phyloP scores from a whole-genome alignment of 345 rosid species.

The Garcia nutans region DNA sequence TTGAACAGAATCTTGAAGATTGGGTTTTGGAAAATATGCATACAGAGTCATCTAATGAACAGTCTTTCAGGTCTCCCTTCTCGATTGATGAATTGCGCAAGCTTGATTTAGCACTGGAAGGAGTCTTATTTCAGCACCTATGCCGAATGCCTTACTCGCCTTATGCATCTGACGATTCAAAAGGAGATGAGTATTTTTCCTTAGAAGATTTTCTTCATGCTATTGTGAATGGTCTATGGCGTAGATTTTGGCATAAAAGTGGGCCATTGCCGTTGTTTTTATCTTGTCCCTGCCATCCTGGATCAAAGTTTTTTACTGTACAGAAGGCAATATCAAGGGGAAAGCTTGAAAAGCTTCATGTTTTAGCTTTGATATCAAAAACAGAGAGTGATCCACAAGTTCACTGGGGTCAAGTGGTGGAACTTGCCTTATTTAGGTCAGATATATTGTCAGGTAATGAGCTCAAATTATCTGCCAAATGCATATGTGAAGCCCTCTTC shows the following conservation, averaged over 20 bases:
- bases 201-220: conserved; percentile 61
- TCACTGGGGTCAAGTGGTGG: conserved; percentile 53
- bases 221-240: conserved; percentile 52
- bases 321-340: conserved; percentile 56
- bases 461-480: conserved; percentile 42
- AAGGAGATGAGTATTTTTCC: conserved; percentile 50
- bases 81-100: conserved; percentile 46
- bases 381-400: conserved; percentile 36
- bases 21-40: conserved; percentile 46
- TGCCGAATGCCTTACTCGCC: conserved; percentile 56
- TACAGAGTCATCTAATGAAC: conserved; percentile 24
- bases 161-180: conserved; percentile 28
- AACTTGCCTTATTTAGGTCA: conserved; percentile 43
- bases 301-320: conserved; percentile 51
- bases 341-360: conserved; percentile 50
- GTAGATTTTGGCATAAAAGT: conserved; percentile 59
- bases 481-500: conserved; percentile 62
- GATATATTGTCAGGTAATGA: conserved; percentile 43
- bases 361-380: conserved; percentile 51
- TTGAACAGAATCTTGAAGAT: conserved; percentile 38
- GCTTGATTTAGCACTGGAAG: conserved; percentile 66
- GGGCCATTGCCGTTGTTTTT: conserved; percentile 49
- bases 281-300: conserved; percentile 44
- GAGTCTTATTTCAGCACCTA: conserved; percentile 54
- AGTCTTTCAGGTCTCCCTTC: conserved; percentile 46